Conservation (phyloP, 305 asterid species). For the Fraxinus nigra region DNA sequence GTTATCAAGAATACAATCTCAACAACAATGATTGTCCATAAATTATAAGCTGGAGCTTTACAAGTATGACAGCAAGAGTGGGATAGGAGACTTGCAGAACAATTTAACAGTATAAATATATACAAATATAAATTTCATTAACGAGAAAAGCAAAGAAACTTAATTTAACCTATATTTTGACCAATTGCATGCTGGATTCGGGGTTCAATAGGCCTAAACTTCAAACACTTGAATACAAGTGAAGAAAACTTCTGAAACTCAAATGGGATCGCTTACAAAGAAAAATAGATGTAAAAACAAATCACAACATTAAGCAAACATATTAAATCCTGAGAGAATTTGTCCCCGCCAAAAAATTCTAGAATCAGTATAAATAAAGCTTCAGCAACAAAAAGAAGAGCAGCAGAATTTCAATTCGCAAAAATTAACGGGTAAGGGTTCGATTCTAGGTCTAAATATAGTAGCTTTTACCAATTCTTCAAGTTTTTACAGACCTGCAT, state of each 20-base stretch:
- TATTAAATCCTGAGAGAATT: background rate
- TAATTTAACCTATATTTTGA: background rate
- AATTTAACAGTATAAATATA: background rate
- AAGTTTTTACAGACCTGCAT: constrained; percentile 61
- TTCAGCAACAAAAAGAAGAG: background rate
- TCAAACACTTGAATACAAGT: background rate
- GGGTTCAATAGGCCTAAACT: background rate
- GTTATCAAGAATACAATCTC: background rate
- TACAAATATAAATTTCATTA: background rate
- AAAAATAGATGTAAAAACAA: background rate
- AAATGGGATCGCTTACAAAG: background rate
- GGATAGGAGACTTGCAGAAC: background rate
- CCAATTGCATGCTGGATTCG: background rate
- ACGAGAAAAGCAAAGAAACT: background rate
- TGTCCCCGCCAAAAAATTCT: background rate
- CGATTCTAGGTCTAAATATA: constrained; percentile 6
- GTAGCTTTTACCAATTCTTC: background rate
- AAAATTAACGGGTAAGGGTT: background rate
- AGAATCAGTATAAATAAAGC: background rate
- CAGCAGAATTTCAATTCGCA: background rate
- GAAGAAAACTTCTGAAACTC: constrained; percentile 2
- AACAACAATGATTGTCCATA: background rate
- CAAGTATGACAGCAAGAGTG: background rate
- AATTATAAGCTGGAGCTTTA: background rate
- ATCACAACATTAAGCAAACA: background rate